A percentile compares a stretch with the other conserved stretches of the same genome.
Conservation (phyloP, 2,329 filamentous ascomycete species). For the Furcasterigmium furcatum region DNA sequence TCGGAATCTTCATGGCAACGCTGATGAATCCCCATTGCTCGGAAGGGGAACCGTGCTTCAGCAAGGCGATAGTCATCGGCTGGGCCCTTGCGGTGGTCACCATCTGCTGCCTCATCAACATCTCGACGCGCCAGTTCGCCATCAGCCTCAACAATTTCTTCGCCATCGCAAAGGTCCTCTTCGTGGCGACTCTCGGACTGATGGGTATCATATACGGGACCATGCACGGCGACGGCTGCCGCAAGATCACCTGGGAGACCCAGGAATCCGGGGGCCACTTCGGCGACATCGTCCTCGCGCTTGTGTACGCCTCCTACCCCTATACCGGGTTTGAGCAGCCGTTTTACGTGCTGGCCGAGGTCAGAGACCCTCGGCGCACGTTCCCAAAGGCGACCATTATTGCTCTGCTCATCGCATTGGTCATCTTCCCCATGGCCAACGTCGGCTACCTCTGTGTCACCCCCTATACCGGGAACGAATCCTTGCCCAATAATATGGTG, state of each 20-base stretch:
- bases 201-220: conserved; percentile 26
- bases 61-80: conserved; percentile 26
- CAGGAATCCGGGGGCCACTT: conserved; percentile 10
- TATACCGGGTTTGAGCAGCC: conserved; percentile 15
- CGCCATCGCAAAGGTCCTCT: conserved; percentile 34
- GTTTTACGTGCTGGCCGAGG: conserved; percentile 31
- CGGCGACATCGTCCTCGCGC: conserved; percentile 13
- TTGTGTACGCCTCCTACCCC: conserved; percentile 17
- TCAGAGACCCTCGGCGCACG: conserved; percentile 29
- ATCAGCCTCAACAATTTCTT: conserved; percentile 40
- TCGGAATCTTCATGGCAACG: conserved; percentile 27
- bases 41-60: conserved; percentile 9
- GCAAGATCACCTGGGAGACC: conserved; percentile 8
- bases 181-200: conserved; percentile 34
- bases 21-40: conserved; percentile 22
- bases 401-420: conserved; percentile 24
- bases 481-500: conserved; percentile 9
- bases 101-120: conserved; percentile 34
- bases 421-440: conserved; percentile 35
- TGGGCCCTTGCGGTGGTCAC: conserved; percentile 35
- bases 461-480: conserved; percentile 10
- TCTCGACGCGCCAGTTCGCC: conserved; percentile 31
- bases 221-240: conserved; percentile 8
- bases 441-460: conserved; percentile 30
- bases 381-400: conserved; percentile 25